A percentile compares a stretch with the other conserved stretches of the same genome.
Conservation (phyloP, 148 eudicot species). For the Camellia japonica region DNA sequence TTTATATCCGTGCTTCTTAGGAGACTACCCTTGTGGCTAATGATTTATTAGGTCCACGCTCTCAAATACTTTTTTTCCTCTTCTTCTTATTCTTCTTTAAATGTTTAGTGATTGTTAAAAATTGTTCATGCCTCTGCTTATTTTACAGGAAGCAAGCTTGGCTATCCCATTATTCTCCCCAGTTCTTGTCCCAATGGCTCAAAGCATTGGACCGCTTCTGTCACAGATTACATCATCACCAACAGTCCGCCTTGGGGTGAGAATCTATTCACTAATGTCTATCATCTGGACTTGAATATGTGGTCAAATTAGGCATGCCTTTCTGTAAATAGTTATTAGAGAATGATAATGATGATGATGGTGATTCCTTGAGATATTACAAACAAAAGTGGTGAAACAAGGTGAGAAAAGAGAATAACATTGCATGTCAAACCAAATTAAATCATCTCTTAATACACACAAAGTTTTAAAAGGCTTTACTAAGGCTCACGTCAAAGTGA, state of each 20-base stretch:
- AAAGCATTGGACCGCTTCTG: slow-evolving; percentile 77
- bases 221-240: slow-evolving; percentile 79
- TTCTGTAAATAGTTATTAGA: not conserved
- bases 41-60: not conserved
- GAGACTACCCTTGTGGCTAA: not conserved
- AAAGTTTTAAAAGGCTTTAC: not conserved
- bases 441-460: not conserved
- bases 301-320: not conserved
- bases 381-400: not conserved
- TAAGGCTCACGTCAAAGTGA: not conserved
- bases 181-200: slow-evolving; percentile 81
- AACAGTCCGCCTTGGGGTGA: slow-evolving; percentile 82
- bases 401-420: not conserved
- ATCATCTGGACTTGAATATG: slow-evolving; percentile 4
- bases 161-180: slow-evolving; percentile 88
- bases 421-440: slow-evolving; percentile 1
- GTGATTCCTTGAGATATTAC: not conserved
- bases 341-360: not conserved
- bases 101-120: not conserved
- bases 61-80: not conserved
- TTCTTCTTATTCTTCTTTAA: not conserved
- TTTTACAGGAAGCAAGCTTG: slow-evolving; percentile 73
- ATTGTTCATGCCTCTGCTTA: not conserved
- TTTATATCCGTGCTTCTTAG: not conserved
- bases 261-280: slow-evolving; percentile 13